Evolutionary conservation across 1,284 basidiomycete species (phyloP).

Genomic region (Cryptococcus amylolentus): DNA sequence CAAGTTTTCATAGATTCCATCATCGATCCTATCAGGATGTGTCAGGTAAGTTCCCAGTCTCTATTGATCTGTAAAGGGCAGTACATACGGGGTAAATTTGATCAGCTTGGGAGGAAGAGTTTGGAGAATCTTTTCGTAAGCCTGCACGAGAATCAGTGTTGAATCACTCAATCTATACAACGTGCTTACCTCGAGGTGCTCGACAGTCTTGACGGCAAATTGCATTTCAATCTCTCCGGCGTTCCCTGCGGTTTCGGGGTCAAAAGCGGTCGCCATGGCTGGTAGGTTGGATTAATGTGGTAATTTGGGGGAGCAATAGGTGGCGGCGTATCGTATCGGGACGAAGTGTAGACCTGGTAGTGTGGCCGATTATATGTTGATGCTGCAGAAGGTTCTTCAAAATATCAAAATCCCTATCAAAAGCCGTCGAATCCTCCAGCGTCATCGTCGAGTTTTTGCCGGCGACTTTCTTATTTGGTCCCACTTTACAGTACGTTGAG

Average conservation of each 20-base stretch:
- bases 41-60: background rate
- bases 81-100: slow-evolving; percentile 69
- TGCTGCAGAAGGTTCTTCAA: background rate
- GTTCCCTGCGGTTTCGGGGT: slow-evolving; percentile 83
- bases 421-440: background rate
- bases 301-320: background rate
- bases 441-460: background rate
- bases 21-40: slow-evolving; percentile 64
- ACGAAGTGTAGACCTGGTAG: background rate
- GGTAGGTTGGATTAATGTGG: background rate
- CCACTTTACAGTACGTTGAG: too few relatives aligned
- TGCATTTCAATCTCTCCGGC: slow-evolving; percentile 95
- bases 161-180: background rate
- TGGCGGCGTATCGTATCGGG: background rate
- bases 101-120: slow-evolving; percentile 73
- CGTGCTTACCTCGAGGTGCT: slow-evolving; percentile 74
- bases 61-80: background rate
- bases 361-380: background rate
- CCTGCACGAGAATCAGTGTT: slow-evolving; percentile 54
- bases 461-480: too few relatives aligned
- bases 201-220: slow-evolving; percentile 94
- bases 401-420: background rate
- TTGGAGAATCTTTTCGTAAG: slow-evolving; percentile 92
- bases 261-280: slow-evolving; percentile 59
- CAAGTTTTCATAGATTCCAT: slow-evolving; percentile 82